Percentiles rank a stretch among this genome's conserved stretches.
Conservation (phyloP, 2,329 filamentous ascomycete genomes). For the Alternaria burnsii region DNA sequence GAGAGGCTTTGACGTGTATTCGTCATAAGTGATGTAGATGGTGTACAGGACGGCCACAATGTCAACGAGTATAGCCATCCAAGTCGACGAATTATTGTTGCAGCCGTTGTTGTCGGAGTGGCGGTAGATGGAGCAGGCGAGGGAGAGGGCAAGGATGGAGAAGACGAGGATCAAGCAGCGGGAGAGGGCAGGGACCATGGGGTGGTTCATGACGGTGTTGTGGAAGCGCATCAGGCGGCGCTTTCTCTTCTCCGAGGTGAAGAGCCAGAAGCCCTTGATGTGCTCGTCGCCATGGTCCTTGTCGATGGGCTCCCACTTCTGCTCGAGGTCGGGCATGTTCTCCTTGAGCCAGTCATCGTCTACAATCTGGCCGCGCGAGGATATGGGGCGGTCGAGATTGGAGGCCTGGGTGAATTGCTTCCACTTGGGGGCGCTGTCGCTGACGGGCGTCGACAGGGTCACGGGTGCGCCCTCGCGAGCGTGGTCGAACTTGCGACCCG, state of each 20-base stretch:
- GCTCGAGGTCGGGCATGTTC: conserved; percentile 58
- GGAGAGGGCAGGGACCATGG: conserved; percentile 84
- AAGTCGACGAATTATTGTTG: conserved; percentile 68
- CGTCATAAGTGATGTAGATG: conserved; percentile 92
- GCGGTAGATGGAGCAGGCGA: conserved; percentile 78
- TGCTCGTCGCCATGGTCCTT: conserved; percentile 60
- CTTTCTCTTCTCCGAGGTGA: conserved; percentile 58
- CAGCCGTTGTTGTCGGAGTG: conserved; percentile 50
- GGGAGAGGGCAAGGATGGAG: conserved; percentile 79
- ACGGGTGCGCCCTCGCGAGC: conserved; percentile 49
- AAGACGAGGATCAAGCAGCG: conserved; percentile 84
- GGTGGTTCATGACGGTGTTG: conserved; percentile 76
- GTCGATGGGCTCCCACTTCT: conserved; percentile 64
- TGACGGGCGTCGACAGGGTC: conserved; percentile 45
- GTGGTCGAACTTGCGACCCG: conserved; percentile 52
- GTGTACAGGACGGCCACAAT: conserved; percentile 89
- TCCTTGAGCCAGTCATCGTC: conserved; percentile 58
- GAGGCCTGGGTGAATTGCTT: conserved; percentile 49
- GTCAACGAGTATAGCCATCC: conserved; percentile 90
- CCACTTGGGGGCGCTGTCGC: conserved; percentile 51
- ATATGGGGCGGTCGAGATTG: conserved; percentile 36
- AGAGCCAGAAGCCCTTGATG: conserved; percentile 59
- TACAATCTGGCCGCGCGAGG: conserved; percentile 48
- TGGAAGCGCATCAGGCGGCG: conserved; percentile 69
- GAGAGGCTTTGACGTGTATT: conserved; percentile 93